Base-by-base conservation (phyloP, 2,329 filamentous ascomycete genomes). In the Sarocladiaceae sp. region DNA sequence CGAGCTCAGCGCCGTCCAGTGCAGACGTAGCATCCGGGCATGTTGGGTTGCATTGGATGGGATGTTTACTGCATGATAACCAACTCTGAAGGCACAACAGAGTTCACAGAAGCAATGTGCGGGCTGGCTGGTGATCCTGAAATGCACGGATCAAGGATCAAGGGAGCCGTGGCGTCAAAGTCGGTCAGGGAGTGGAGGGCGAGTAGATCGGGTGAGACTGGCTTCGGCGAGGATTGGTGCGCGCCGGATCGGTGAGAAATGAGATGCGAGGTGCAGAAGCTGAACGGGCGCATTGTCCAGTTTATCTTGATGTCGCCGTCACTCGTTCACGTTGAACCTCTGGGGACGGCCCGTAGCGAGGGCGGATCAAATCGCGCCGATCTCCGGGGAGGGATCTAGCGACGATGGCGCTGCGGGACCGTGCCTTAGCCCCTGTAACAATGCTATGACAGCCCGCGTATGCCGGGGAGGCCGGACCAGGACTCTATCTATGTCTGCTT, bases 361-460 rank as follows among this genome's bases (percentile, higher is more conserved):
- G 12, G 34, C 34, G 34, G 34, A 26, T 39, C 34, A 39, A 39
- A 39, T 24, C 34, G 10, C 11, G 19, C 34, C 34, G 34, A 39
- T 23, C 19, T 39, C 34, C 21, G 19, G 20, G 4, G 34, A 19
- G 34, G 20, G 34, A 39, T 39, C 34, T 15, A 13, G 34, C 19
- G 34, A 13, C 34, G 12, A 39, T 39, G 19, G 21, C 19, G 20
- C 34, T 39, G 34, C 7, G 6, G 21, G 16, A 39, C 34, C 7
- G 26, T 29, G 26, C 9, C n/a, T n/a, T n/a, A n/a, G n/a, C n/a
- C 26, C 26, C 26, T 29, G 26, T n/a, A 29, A 29, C 26, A 29
- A 29, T 29, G 13, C 26, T n/a, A n/a, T n/a, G n/a, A n/a, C n/a
- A n/a, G n/a, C n/a, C n/a, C n/a, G n/a, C n/a, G n/a, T n/a, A n/a